phyloP scores from a whole-genome alignment of 2,329 filamentous ascomycete species.

The Cordyceps militaris region DNA sequence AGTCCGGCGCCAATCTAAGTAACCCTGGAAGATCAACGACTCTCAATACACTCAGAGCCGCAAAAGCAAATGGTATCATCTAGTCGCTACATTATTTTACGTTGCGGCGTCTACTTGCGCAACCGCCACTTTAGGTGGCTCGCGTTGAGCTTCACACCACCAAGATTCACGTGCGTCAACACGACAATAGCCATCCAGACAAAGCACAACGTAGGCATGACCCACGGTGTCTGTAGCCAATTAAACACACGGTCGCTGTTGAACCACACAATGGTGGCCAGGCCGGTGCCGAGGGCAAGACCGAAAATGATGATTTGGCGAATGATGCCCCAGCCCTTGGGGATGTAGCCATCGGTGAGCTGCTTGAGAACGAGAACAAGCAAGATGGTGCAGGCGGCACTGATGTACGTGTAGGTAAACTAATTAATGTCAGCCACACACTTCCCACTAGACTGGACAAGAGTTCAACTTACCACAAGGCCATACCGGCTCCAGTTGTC shows the following conservation, averaged over 20 bases:
- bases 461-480: conserved; percentile 24
- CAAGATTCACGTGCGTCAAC: conserved; percentile 23
- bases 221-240: conserved; percentile 26
- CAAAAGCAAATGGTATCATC: not conserved
- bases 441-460: not conserved
- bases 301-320: conserved; percentile 24
- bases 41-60: not conserved
- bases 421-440: conserved; percentile 12
- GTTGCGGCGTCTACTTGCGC: not conserved
- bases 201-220: conserved; percentile 27
- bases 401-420: conserved; percentile 30
- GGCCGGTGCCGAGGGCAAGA: conserved; percentile 24
- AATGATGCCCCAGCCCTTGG: conserved; percentile 27
- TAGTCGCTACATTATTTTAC: not conserved
- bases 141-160: conserved; percentile 14
- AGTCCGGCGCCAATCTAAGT: no score
- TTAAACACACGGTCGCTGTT: conserved; percentile 8
- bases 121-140: conserved; percentile 6
- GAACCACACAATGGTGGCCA: conserved; percentile 23
- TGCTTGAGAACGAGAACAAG: conserved; percentile 26
- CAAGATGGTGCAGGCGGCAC: conserved; percentile 24
- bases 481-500: conserved; percentile 22
- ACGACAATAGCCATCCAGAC: conserved; percentile 28
- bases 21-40: no score
- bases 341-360: conserved; percentile 23